phyloP scores from a whole-genome alignment of 345 rosid genomes.

The Hirschfeldia incana region DNA sequence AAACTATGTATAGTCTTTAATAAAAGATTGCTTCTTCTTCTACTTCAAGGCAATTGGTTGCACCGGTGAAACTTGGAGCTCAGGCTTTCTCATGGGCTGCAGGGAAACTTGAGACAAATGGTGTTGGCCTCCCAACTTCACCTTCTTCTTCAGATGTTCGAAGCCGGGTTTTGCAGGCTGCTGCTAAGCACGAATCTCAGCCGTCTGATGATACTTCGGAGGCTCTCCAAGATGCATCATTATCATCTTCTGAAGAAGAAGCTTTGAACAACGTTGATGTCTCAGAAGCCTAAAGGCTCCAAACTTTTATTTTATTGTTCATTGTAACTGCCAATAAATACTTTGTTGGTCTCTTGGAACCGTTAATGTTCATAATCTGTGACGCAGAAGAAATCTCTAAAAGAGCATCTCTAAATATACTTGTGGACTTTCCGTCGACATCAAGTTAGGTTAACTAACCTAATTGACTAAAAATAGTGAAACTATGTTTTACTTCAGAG shows the following conservation, averaged over 20 bases:
- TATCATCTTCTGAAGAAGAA: slow-evolving; percentile 21
- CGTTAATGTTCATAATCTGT: slow-evolving; percentile 11
- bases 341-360: slow-evolving; percentile 15
- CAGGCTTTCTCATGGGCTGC: slow-evolving; percentile 85
- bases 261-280: slow-evolving; percentile 34
- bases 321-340: background rate
- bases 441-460: background rate
- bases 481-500: no score
- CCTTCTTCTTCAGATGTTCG: slow-evolving; percentile 87
- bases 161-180: slow-evolving; percentile 84
- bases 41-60: slow-evolving; percentile 51
- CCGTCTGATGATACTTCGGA: slow-evolving; percentile 64
- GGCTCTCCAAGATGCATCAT: slow-evolving; percentile 28
- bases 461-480: no score
- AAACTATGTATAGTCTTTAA: slow-evolving; percentile 11
- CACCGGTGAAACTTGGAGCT: slow-evolving; percentile 70
- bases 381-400: background rate
- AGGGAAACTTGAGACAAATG: slow-evolving; percentile 79
- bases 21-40: slow-evolving; percentile 7
- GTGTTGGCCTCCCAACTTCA: slow-evolving; percentile 81
- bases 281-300: slow-evolving; percentile 34
- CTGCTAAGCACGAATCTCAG: slow-evolving; percentile 89
- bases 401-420: background rate
- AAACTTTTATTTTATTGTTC: slow-evolving; percentile 3
- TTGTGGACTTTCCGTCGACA: background rate